These are phyloP conservation scores for Phaeosphaeria sp. DNA, from an alignment of 2,329 filamentous ascomycete species.

Conservation along the genomic window DNA sequence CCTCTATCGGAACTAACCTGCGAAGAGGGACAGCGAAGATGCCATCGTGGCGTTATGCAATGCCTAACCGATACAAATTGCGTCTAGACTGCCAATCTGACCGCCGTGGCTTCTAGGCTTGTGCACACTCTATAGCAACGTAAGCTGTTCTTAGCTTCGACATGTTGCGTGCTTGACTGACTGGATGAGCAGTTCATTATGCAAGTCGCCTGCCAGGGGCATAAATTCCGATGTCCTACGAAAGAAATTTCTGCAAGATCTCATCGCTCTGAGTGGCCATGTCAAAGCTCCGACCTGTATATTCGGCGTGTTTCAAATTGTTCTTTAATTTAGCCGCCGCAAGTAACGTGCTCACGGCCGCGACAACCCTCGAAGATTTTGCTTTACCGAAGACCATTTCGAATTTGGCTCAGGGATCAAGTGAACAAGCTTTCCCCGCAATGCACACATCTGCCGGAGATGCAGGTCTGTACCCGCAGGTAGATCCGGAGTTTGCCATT, in stretches of 20 bases:
- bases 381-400: conserved; percentile 25
- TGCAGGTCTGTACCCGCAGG: conserved; percentile 1
- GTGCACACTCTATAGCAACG: background rate
- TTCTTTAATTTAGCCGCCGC: conserved; percentile 34
- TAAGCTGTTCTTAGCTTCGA: background rate
- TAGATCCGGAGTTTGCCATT: conserved; percentile 12
- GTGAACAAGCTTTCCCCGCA: conserved; percentile 40
- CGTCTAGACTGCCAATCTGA: background rate
- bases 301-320: conserved; percentile 23
- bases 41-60: background rate
- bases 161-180: conserved; percentile 5
- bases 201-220: background rate
- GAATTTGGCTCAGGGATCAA: conserved; percentile 17
- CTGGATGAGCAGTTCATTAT: background rate
- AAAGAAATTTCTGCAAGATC: background rate
- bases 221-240: conserved; percentile 2
- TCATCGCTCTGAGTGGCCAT: background rate
- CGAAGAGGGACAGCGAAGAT: background rate
- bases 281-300: background rate
- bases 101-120: background rate
- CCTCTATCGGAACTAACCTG: no score
- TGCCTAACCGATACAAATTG: background rate
- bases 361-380: conserved; percentile 8
- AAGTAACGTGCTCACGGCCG: conserved; percentile 24
- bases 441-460: conserved; percentile 39